Base-by-base conservation (phyloP, 106 monocot genomes). In the Vanilla planifolia region DNA sequence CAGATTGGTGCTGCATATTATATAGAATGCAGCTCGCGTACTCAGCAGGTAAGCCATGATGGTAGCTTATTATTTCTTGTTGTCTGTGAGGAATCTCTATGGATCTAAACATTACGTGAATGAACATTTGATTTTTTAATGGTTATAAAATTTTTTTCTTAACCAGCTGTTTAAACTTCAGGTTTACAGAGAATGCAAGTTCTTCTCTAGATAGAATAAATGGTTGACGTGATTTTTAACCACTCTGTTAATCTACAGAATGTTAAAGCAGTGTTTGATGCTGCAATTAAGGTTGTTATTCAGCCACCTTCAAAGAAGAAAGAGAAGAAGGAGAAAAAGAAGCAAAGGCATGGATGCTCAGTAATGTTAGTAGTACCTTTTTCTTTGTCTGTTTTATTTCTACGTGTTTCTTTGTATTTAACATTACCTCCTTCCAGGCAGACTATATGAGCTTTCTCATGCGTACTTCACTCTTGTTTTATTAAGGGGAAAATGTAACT, bases 11-110 rank as follows among this genome's bases (percentile, higher is more conserved):
- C 92, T 42, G 48, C 77, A 36, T 92, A 84, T 77, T 92, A 84
- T 43, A 76, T 92, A 52, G 92, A 92, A 63, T 92, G 87, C 78
- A 92, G 92, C 67, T 92, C 92, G 71, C 86, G 87, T 72, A 87
- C 92, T 34, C 87, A 92, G 59, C 82, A 82, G 78, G 86, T 79
- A 19, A 43, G 51, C 42, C 15, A 46, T 61, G 6, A 2, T 48
- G 35, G 8, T 22, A 11, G 33, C 61, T 14, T 43, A 34, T 66
- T 14, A 33, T 41, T 16, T 25, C 20, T 16, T 4, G 9, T 35
- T 21, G 35, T 9, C 48, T 40, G 8, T 10, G 24, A 26, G 61
- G 21, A 21, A 23, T 30, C 28, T 45, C 37, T 32, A 30, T 43
- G n/a, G 14, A 57, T 34, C 21, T 57, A 34, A 59, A 24, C 22